Evolutionary conservation across 2,329 filamentous ascomycete genomes (phyloP).

Genomic region (Fusarium tjaetaba): DNA sequence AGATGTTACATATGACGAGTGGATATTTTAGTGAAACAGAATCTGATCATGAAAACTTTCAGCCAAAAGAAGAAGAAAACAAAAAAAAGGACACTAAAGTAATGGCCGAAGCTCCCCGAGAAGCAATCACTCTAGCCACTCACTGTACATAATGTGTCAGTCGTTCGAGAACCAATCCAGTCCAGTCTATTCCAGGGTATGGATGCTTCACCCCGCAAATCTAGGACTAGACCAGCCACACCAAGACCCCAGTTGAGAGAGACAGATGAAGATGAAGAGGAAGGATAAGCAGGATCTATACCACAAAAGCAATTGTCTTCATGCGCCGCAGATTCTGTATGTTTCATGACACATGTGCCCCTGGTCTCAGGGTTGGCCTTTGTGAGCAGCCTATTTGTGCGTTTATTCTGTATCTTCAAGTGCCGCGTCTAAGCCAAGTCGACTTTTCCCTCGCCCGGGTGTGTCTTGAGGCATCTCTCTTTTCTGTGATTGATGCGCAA

Average conservation of each 20-base stretch:
- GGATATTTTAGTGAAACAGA: neutral
- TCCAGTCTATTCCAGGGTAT: slow-evolving; percentile 1
- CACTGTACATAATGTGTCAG: neutral
- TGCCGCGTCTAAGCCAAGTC: slow-evolving; percentile 19
- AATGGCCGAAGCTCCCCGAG: slow-evolving; percentile 8
- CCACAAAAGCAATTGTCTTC: slow-evolving; percentile 18
- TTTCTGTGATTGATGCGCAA: slow-evolving; percentile 43
- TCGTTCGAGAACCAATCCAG: slow-evolving; percentile 11
- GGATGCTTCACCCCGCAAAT: slow-evolving; percentile 29
- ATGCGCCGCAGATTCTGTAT: slow-evolving; percentile 11
- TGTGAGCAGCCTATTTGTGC: slow-evolving; percentile 43
- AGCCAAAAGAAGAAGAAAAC: neutral
- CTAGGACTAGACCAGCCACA: neutral
- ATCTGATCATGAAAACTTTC: slow-evolving; percentile 2
- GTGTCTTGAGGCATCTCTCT: neutral
- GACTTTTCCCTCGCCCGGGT: slow-evolving; percentile 10
- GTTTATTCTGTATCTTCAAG: slow-evolving; percentile 30
- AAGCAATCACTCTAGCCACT: neutral
- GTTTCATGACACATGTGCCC: slow-evolving; percentile 34
- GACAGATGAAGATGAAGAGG: neutral
- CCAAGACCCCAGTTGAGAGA: slow-evolving; percentile 2
- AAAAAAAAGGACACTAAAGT: neutral
- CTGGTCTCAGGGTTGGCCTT: neutral
- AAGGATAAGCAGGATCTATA: slow-evolving; percentile 8
- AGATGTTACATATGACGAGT: neutral